Evolutionary conservation across 495 filamentous ascomycete species (phyloP), one percentile per base, ranked within the genome.

Genomic region (Lepraria neglecta): DNA sequence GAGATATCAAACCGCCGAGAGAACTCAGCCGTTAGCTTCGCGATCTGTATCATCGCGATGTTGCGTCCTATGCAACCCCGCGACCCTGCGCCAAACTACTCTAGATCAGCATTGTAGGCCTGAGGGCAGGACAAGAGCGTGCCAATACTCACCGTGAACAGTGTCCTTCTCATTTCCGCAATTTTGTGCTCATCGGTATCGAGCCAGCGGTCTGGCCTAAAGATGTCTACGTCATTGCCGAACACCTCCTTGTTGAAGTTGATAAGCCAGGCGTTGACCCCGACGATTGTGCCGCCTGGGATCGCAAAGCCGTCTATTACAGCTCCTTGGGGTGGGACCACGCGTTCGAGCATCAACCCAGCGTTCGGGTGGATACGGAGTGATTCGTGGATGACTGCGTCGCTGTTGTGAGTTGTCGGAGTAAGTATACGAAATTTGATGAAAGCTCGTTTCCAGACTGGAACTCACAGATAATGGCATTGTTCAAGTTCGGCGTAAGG

Each of bases 311-410:
- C 77, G 50, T 59, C 65, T 24, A 76, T 66, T 12, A 66, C 67
- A 0, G 69, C 60, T 17, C 72, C 74, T 6, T 57, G 63, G 7
- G 61, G 27, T 19, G 73, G 73, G 5, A 75, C 80, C 5, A 78
- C 64, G 0, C 84, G 76, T 15, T 80, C 76, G 35, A 84, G 76
- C 58, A 82, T 74, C 3, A 85, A 64, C 3, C 80, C 80, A 14
- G 82, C 78, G 4, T 84, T 76, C 2, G 87, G 84, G 7, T 85
- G 78, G 12, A 87, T 66, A 38, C 85, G 80, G 68, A 87, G 78
- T 5, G 81, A 77, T 71, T 88, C 86, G 64, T 85, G 85, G 54
- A 89, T 78, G 60, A 82, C 83, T 0, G 85, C 85, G 55, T 80
- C 78, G 42, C 58, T 60, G 6, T 47, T 21, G n/a, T 35, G 24